Evolutionary conservation across 2,329 filamentous ascomycete species (phyloP).

Genomic region (Pestalotiopsis sp.): DNA sequence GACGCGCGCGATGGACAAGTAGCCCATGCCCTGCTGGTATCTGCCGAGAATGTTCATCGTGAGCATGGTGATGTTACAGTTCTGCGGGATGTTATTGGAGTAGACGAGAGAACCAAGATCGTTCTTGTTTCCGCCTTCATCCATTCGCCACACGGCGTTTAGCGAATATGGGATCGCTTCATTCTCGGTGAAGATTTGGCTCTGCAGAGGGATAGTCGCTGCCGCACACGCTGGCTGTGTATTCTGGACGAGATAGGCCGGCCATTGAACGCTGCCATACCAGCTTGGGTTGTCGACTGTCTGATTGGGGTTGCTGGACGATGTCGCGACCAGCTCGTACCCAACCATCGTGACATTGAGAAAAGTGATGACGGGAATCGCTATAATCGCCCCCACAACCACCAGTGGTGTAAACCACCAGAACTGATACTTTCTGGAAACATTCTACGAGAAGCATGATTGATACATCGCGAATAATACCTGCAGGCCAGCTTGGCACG

Average conservation of each 20-base stretch:
- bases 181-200: slow-evolving; percentile 15
- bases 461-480: not conserved
- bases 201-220: slow-evolving; percentile 12
- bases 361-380: slow-evolving; percentile 16
- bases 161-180: slow-evolving; percentile 15
- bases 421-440: slow-evolving; percentile 17
- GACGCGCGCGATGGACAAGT: slow-evolving; percentile 11
- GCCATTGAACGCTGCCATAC: slow-evolving; percentile 14
- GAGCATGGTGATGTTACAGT: slow-evolving; percentile 15
- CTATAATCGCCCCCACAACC: slow-evolving; percentile 15
- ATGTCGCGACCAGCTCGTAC: slow-evolving; percentile 15
- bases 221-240: slow-evolving; percentile 7
- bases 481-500: not conserved
- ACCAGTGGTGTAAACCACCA: slow-evolving; percentile 20
- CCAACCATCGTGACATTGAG: slow-evolving; percentile 17
- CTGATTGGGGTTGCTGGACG: slow-evolving; percentile 13
- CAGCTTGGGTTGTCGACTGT: slow-evolving; percentile 13
- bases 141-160: slow-evolving; percentile 8
- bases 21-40: slow-evolving; percentile 6
- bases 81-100: slow-evolving; percentile 4
- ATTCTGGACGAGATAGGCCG: slow-evolving; percentile 14
- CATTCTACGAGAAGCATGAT: slow-evolving; percentile 16
- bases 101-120: slow-evolving; percentile 13
- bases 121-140: not conserved
- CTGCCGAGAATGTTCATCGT: slow-evolving; percentile 9